A percentile compares a stretch with the other conserved stretches of the same genome.
phyloP scores from a whole-genome alignment of 257 asterid genomes.

The Nemophila menziesii region DNA sequence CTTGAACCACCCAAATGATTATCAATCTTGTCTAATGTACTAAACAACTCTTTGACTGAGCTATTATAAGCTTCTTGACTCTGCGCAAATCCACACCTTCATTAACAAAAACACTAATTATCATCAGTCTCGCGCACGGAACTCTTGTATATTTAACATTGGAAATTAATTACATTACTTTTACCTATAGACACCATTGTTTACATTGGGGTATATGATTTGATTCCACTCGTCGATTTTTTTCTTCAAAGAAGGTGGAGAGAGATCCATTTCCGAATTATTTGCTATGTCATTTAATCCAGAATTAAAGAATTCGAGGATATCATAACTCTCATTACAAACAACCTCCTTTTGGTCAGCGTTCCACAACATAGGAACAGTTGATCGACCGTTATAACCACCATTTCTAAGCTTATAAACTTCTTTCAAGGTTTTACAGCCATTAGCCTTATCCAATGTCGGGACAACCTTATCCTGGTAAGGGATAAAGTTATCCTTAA shows the following conservation, averaged over 20 bases:
- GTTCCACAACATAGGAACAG: slow-evolving; percentile 97
- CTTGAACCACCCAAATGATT: slow-evolving; percentile 50
- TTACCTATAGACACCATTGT: slow-evolving; percentile 88
- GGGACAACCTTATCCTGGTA: slow-evolving; percentile 22
- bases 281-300: slow-evolving; percentile 45
- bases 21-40: slow-evolving; percentile 50
- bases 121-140: too few species aligned
- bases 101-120: slow-evolving; percentile 1
- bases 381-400: slow-evolving; percentile 61
- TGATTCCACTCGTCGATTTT: slow-evolving; percentile 62
- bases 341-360: slow-evolving; percentile 43
- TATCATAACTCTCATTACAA: slow-evolving; percentile 90
- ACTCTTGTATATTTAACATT: not conserved
- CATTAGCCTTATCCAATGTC: slow-evolving; percentile 48
- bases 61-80: slow-evolving; percentile 77
- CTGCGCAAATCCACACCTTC: slow-evolving; percentile 95
- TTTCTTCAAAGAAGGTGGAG: slow-evolving; percentile 42
- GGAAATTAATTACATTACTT: not conserved
- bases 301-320: slow-evolving; percentile 53
- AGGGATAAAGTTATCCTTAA: slow-evolving; percentile 14
- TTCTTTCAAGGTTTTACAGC: slow-evolving; percentile 55
- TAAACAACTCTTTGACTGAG: slow-evolving; percentile 53
- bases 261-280: slow-evolving; percentile 56
- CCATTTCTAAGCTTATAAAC: slow-evolving; percentile 50
- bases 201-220: slow-evolving; percentile 61